A percentile compares a stretch with the other conserved stretches of the same genome.
Evolutionary conservation across 1,284 basidiomycete genomes (phyloP).

Genomic region (Trametes sp.): DNA sequence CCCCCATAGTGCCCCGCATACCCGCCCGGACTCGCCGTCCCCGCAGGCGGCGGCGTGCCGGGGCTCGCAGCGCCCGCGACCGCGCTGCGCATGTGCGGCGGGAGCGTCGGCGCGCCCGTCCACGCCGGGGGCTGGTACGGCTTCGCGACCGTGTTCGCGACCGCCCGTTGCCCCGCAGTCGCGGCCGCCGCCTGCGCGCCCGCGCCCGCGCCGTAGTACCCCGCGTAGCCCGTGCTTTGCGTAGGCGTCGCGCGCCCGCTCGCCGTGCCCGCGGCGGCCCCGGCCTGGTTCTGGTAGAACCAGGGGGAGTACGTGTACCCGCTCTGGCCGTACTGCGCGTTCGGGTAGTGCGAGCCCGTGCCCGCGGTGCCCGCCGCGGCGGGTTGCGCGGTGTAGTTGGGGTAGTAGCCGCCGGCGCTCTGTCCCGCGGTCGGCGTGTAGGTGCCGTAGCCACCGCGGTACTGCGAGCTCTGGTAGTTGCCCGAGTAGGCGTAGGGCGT

Average conservation of each 20-base stretch:
- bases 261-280: slow-evolving; percentile 20
- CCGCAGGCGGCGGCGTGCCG: slow-evolving; percentile 36
- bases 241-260: slow-evolving; percentile 62
- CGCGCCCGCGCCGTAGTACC: slow-evolving; percentile 35
- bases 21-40: slow-evolving; percentile 8
- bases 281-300: slow-evolving; percentile 41
- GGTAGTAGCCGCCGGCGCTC: slow-evolving; percentile 37
- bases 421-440: slow-evolving; percentile 37
- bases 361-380: slow-evolving; percentile 20
- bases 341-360: slow-evolving; percentile 41
- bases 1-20: slow-evolving; percentile 38
- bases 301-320: slow-evolving; percentile 47
- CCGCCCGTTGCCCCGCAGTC: slow-evolving; percentile 36
- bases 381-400: slow-evolving; percentile 26
- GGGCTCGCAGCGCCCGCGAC: slow-evolving; percentile 29
- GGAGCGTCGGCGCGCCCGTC: slow-evolving; percentile 45
- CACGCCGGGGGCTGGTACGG: slow-evolving; percentile 41
- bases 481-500: slow-evolving; percentile 37
- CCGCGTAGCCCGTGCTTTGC: slow-evolving; percentile 34
- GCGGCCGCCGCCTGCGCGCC: slow-evolving; percentile 24
- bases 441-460: slow-evolving; percentile 40
- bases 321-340: slow-evolving; percentile 38
- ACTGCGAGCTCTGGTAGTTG: slow-evolving; percentile 35
- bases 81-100: slow-evolving; percentile 47
- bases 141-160: slow-evolving; percentile 54